Conservation (phyloP, 2,329 filamentous ascomycete genomes). For the Colletotrichum sp. region DNA sequence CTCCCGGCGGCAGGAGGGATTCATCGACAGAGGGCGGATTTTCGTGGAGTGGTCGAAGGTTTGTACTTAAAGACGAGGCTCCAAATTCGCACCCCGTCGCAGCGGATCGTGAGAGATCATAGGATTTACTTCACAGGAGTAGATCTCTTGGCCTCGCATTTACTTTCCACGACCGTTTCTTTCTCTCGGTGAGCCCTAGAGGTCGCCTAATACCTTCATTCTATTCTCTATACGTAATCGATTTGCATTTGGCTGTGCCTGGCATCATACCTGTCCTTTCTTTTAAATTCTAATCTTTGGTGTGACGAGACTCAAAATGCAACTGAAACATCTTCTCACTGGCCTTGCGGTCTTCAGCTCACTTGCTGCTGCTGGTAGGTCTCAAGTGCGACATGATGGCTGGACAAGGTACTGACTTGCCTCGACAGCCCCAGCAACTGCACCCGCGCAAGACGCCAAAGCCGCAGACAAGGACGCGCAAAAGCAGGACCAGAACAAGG, state of each 20-base stretch:
- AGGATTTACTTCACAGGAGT: not conserved
- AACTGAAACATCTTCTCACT: conserved; percentile 26
- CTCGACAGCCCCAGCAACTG: conserved; percentile 4
- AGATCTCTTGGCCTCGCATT: not conserved
- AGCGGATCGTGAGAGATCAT: not conserved
- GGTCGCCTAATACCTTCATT: not conserved
- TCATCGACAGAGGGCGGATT: conserved; percentile 5
- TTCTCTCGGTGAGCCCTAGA: not conserved
- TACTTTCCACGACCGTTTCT: not conserved
- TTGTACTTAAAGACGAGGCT: not conserved
- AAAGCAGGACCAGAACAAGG: not conserved
- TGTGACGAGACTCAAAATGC: conserved; percentile 24
- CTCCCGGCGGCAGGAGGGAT: conserved; percentile 17
- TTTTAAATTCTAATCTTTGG: not conserved
- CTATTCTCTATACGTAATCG: not conserved
- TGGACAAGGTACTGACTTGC: not conserved
- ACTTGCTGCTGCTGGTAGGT: conserved; percentile 31
- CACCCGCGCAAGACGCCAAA: conserved; percentile 4
- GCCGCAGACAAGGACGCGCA: not conserved
- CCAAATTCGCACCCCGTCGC: not conserved
- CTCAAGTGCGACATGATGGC: not conserved
- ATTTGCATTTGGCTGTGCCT: conserved; percentile 6
- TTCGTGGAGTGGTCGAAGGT: not conserved
- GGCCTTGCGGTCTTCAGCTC: conserved; percentile 32
- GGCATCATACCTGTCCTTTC: not conserved